Conservation (phyloP, 2,329 filamentous ascomycete genomes). For the Epichloe hybrida region DNA sequence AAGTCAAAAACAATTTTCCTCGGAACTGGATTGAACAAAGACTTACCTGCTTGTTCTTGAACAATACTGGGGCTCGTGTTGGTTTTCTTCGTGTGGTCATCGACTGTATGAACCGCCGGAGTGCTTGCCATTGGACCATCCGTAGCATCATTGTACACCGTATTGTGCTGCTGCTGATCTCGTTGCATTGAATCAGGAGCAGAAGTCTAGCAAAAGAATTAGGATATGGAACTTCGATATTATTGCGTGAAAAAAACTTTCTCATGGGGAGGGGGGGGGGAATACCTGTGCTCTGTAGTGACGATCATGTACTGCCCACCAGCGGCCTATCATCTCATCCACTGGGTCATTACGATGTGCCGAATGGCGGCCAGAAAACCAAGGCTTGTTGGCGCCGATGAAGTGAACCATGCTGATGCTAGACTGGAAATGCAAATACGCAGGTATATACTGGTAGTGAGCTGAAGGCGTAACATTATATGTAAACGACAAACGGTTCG, state of each 20-base stretch:
- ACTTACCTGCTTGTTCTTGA: not conserved
- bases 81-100: not conserved
- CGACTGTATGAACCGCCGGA: not conserved
- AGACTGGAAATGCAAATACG: conserved; percentile 84
- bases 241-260: not conserved
- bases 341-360: conserved; percentile 49
- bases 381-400: conserved; percentile 84
- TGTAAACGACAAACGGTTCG: conserved; percentile 80
- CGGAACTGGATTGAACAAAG: not conserved
- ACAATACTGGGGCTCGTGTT: not conserved
- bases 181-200: not conserved
- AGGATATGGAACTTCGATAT: not conserved
- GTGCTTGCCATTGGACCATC: not conserved
- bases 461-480: conserved; percentile 97
- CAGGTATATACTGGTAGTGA: conserved; percentile 94
- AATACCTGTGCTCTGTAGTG: conserved; percentile 53
- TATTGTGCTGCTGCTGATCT: not conserved
- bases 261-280: conserved; percentile 9
- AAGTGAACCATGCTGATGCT: conserved; percentile 88
- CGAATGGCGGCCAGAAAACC: conserved; percentile 51
- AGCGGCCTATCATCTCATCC: conserved; percentile 70
- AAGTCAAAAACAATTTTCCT: not conserved
- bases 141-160: not conserved
- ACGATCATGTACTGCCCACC: conserved; percentile 90
- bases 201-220: not conserved